A percentile compares a stretch with the other conserved stretches of the same genome.
phyloP scores from a whole-genome alignment of 805 yeast species.

The Lipomyces spencermartinsiae region DNA sequence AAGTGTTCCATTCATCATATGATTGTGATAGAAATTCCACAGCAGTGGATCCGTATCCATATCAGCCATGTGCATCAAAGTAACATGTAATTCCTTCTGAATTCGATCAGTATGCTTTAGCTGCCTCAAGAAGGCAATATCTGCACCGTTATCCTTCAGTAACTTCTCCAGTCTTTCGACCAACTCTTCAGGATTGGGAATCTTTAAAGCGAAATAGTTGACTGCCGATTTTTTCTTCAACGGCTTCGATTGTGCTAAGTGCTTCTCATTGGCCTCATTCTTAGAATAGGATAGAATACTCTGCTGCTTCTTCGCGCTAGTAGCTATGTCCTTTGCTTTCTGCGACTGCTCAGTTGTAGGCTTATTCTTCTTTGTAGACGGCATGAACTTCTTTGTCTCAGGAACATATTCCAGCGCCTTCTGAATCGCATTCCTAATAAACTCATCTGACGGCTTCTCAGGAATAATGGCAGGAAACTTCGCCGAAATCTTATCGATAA shows the following conservation, averaged over 20 bases:
- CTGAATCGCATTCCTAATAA: slow-evolving; percentile 56
- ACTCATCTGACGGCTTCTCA: slow-evolving; percentile 51
- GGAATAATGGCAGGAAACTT: slow-evolving; percentile 55
- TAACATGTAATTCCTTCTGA: slow-evolving; percentile 68
- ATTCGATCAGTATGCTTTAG: slow-evolving; percentile 47
- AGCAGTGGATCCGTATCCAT: slow-evolving; percentile 14
- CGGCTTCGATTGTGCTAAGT: neutral
- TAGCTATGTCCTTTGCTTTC: slow-evolving; percentile 39
- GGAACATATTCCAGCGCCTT: slow-evolving; percentile 65
- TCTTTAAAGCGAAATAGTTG: slow-evolving; percentile 24
- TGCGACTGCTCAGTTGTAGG: slow-evolving; percentile 50
- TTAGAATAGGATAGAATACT: slow-evolving; percentile 18
- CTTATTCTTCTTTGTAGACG: slow-evolving; percentile 1
- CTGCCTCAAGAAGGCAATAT: slow-evolving; percentile 32
- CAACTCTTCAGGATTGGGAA: slow-evolving; percentile 17
- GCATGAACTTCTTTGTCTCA: slow-evolving; percentile 40
- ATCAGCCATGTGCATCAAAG: slow-evolving; percentile 58
- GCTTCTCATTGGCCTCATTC: neutral
- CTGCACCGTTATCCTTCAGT: slow-evolving; percentile 25
- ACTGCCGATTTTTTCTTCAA: neutral
- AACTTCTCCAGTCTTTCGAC: slow-evolving; percentile 26
- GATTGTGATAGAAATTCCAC: slow-evolving; percentile 33
- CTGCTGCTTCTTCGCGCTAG: slow-evolving; percentile 26
- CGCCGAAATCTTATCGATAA: slow-evolving; percentile 51
- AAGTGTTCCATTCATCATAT: slow-evolving; percentile 2